Evolutionary conservation across 176 grass and related monocot species (phyloP), one percentile per base, ranked within the genome.

Genomic region (Musa itinerans): DNA sequence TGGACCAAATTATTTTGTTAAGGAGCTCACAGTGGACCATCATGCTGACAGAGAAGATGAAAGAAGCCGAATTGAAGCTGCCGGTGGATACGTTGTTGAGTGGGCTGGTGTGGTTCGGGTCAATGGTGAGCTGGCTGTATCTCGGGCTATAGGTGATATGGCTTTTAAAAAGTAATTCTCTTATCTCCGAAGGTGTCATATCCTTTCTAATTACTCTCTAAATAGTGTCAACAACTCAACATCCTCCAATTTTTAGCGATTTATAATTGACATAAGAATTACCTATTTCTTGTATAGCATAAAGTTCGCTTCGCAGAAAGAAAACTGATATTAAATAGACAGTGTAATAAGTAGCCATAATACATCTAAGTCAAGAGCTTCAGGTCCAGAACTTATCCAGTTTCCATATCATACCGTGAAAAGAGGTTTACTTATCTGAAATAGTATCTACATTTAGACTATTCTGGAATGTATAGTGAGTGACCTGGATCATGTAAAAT

Each of bases 31-130:
- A 24, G 59, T 85, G 82, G 94, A 97, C 64, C 94, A 97, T 86
- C 94, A 97, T 72, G 90, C 90, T 72, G 84, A 93, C 83, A 97
- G 90, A 93, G 94, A 93, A 81, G 94, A 97, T 20, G 94, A 97
- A 78, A 92, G 88, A 90, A 89, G 71, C 54, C 85, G 94, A 21
- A 88, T 97, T 48, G 94, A 97, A 84, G 82, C 87, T 81, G 78
- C 94, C 72, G 94, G 94, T 74, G 94, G 94, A 62, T 79, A 85
- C 85, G 85, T 97, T 77, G 48, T 88, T 72, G 89, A 96, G 85
- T 92, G 93, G 89, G 89, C 93, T 86, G 93, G 89, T 77, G 83
- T 90, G 62, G 79, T 82, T 53, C 79, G 94, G 75, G 86, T 97
- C 56, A 97, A 97, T 76, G 94, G 87, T 17, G 83, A 97, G 75